Conservation (phyloP, 1,284 basidiomycete species). For the Schizophyllum amplum region DNA sequence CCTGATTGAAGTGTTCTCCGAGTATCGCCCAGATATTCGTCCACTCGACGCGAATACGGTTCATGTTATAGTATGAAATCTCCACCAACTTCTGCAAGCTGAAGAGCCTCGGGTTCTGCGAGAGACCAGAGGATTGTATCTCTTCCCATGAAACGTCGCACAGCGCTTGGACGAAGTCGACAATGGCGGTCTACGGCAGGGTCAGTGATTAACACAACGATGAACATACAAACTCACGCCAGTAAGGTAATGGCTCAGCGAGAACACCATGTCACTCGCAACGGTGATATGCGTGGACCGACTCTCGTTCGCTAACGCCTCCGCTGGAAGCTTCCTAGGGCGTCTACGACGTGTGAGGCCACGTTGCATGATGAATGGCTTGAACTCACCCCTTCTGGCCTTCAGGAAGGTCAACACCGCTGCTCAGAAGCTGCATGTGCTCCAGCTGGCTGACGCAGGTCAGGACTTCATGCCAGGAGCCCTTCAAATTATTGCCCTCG, state of each 20-base stretch:
- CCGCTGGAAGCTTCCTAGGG: slow-evolving; percentile 67
- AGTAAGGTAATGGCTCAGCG: slow-evolving; percentile 87
- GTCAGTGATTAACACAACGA: slow-evolving; percentile 7
- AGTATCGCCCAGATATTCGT: slow-evolving; percentile 97
- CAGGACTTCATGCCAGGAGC: slow-evolving; percentile 93
- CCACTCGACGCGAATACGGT: slow-evolving; percentile 97
- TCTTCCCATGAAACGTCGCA: slow-evolving; percentile 99
- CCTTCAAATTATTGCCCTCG: slow-evolving; percentile 91
- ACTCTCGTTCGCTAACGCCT: slow-evolving; percentile 95
- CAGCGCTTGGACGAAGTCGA: slow-evolving; percentile 95
- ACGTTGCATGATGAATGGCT: slow-evolving; percentile 2
- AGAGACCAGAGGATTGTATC: slow-evolving; percentile 93
- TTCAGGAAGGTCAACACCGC: slow-evolving; percentile 75
- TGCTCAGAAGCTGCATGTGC: slow-evolving; percentile 93
- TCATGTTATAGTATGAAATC: slow-evolving; percentile 99
- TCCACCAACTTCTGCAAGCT: slow-evolving; percentile 98
- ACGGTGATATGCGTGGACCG: slow-evolving; percentile 97
- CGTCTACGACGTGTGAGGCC: slow-evolving; percentile 31
- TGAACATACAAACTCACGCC: slow-evolving; percentile 55
- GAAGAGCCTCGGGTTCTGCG: slow-evolving; percentile 91
- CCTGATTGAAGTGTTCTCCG: slow-evolving; percentile 98
- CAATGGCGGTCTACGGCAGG: slow-evolving; percentile 77
- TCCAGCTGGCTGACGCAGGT: slow-evolving; percentile 96
- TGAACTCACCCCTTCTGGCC: slow-evolving; percentile 67
- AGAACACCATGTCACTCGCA: slow-evolving; percentile 99